Base-by-base conservation (phyloP, 371 early-diverging fungal genomes). In the Vittaforma corneae region DNA sequence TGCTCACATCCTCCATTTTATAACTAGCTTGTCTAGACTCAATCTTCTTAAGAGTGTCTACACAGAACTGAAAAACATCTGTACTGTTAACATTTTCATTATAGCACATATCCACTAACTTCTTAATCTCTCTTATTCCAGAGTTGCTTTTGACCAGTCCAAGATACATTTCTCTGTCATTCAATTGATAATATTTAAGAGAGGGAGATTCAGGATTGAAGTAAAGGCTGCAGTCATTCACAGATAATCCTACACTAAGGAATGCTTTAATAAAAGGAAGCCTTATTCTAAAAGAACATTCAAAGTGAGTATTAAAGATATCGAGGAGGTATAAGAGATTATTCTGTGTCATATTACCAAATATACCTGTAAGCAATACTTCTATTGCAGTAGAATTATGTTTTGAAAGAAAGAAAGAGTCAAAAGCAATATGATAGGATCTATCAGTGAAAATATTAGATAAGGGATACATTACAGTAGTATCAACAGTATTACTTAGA, bases 61-160 rank as follows among this genome's bases (percentile, higher is more conserved):
- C n/a, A n/a, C n/a, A n/a, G n/a, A n/a, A n/a, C n/a, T n/a, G n/a
- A 28, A 55, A 55, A 18, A 55, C 35, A 6, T 55, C 55, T 58
- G 46, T 58, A 6, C 4, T 20, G 24, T 4, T 24, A 3, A 52
- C 6, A 9, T 51, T 48, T 32, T 58, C 51, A 6, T 58, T 26
- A 24, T 52, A 9, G 9, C 4, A 58, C 4, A 52, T 51, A 9
- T 32, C 6, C 54, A 29, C 5, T 24, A 58, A 53, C 16, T 6
- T 18, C 29, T 58, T 58, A 4, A 37, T 9, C 22, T 58, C 59
- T 26, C 59, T 58, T 3, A 58, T 46, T 20, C 59, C 59, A 11
- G 59, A 9, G 14, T 16, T 14, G 18, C 24, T 4, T 16, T 26
- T 58, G 22, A 58, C 11, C 11, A n/a, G 9, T 24, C 59, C 59